Conservation (phyloP, 2,329 filamentous ascomycete genomes). For the Arthrobotrys iridis region DNA sequence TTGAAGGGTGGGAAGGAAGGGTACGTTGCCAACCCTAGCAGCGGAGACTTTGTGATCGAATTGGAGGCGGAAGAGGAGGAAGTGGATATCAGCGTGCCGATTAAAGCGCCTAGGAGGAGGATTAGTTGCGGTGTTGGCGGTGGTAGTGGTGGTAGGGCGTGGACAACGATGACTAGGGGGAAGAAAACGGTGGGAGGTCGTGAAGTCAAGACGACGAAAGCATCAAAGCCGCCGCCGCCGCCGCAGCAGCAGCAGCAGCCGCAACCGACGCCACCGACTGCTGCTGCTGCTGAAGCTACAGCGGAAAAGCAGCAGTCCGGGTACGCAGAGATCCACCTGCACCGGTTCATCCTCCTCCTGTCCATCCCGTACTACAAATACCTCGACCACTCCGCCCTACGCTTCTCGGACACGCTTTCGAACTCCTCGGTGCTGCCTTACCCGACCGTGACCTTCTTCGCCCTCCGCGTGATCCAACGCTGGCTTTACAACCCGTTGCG, state of each 20-base stretch:
- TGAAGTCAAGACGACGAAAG: background rate
- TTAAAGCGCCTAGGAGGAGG: slow-evolving; percentile 10
- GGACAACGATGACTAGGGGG: too few relatives aligned
- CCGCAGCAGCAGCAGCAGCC: too few relatives aligned
- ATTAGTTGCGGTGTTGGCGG: background rate
- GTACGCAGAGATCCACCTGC: slow-evolving; percentile 38
- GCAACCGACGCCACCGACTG: background rate
- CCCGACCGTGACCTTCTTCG: slow-evolving; percentile 35
- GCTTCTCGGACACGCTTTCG: slow-evolving; percentile 33
- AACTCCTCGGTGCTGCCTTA: slow-evolving; percentile 28
- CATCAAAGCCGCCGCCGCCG: background rate
- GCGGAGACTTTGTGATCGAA: slow-evolving; percentile 37
- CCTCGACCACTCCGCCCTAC: slow-evolving; percentile 7
- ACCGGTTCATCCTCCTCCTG: slow-evolving; percentile 20
- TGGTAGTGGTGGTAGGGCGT: too few relatives aligned
- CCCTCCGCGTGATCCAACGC: slow-evolving; percentile 29
- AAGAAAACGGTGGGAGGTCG: background rate
- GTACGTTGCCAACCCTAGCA: background rate
- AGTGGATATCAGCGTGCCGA: slow-evolving; percentile 4
- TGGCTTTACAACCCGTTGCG: slow-evolving; percentile 44
- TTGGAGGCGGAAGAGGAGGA: slow-evolving; percentile 35
- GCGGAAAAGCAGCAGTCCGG: background rate
- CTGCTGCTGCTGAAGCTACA: background rate
- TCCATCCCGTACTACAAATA: slow-evolving; percentile 51
- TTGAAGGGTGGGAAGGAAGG: background rate